These are phyloP conservation scores for Trichophyton equinum DNA, from an alignment of 2,329 filamentous ascomycete genomes.

Conservation along the genomic window DNA sequence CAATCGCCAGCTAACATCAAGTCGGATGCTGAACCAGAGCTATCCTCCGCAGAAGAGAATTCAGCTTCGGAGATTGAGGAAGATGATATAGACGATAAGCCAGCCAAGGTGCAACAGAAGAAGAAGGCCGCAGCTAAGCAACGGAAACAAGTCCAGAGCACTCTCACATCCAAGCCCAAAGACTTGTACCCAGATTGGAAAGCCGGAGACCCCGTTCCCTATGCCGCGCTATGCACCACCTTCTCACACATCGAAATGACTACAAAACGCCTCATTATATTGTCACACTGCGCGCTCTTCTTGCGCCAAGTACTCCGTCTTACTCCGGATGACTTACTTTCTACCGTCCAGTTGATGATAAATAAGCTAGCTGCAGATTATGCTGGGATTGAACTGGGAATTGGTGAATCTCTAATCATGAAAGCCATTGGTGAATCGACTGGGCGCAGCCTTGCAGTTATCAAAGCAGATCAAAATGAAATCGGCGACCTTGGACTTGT, in stretches of 20 bases:
- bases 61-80: slow-evolving; percentile 36
- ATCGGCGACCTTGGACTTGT: slow-evolving; percentile 92
- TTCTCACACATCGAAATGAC: slow-evolving; percentile 94
- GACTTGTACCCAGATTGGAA: slow-evolving; percentile 96
- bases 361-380: slow-evolving; percentile 97
- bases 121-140: slow-evolving; percentile 61
- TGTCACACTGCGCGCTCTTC: slow-evolving; percentile 79
- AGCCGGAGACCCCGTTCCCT: slow-evolving; percentile 75
- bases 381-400: slow-evolving; percentile 91
- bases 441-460: slow-evolving; percentile 71
- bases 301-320: slow-evolving; percentile 86
- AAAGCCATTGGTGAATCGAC: slow-evolving; percentile 94
- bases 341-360: slow-evolving; percentile 88
- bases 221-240: slow-evolving; percentile 84
- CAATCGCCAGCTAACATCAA: slow-evolving; percentile 27
- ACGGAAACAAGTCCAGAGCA: slow-evolving; percentile 67
- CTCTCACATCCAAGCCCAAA: slow-evolving; percentile 54
- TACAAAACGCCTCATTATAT: slow-evolving; percentile 76
- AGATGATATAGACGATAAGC: slow-evolving; percentile 30
- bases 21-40: slow-evolving; percentile 37
- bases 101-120: slow-evolving; percentile 40
- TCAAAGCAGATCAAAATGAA: slow-evolving; percentile 91
- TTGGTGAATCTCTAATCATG: slow-evolving; percentile 96
- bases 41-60: slow-evolving; percentile 21
- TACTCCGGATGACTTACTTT: slow-evolving; percentile 74